Evolutionary conservation across 768 basidiomycete species (phyloP), one percentile per base, ranked within the genome.

Genomic region (Lactifluus subvellereus): DNA sequence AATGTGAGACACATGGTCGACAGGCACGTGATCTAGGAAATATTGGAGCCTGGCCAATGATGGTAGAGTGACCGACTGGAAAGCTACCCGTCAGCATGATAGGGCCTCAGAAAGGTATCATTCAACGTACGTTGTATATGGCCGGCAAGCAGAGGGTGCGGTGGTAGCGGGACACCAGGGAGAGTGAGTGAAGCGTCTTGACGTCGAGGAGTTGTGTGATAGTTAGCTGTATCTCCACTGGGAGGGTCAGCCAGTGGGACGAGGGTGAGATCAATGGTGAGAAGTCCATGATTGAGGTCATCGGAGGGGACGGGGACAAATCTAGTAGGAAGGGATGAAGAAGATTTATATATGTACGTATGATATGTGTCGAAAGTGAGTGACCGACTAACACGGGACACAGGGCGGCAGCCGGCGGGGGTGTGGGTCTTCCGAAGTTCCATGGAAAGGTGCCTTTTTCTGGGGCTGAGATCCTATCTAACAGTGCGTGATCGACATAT

Each of bases 1-100:
- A n/a, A 68, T 61, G 32, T 61, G 53, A 8, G n/a, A 22, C 61
- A 45, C 65, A 49, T 68, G 60, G 38, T 38, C 32, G 1, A 53
- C 49, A 13, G 65, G 62, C 60, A 68, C 61, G 59, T 57, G 59
- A 54, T 59, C 58, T 20, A 68, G 14, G 38, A 68, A 68, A n/a
- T 47, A 51, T 45, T 67, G 67, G 49, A 68, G 67, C 40, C 42
- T 35, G 9, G 42, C 3, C 8, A 68, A 51, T 2, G 59, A 60
- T 10, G 65, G 38, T 14, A 66, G 11, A 30, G 61, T 54, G 9
- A 68, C 65, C 7, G 61, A 55, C 67, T 68, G 48, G 27, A 8
- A 8, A n/a, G 20, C n/a, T 6, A 35, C 16, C 8, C 20, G 35
- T 53, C 35, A 66, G 53, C 5, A 52, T 47, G 48, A 18, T 45